These are phyloP conservation scores for Protomyces inundatus DNA, from an alignment of 1,139 yeast genomes.

Conservation along the genomic window DNA sequence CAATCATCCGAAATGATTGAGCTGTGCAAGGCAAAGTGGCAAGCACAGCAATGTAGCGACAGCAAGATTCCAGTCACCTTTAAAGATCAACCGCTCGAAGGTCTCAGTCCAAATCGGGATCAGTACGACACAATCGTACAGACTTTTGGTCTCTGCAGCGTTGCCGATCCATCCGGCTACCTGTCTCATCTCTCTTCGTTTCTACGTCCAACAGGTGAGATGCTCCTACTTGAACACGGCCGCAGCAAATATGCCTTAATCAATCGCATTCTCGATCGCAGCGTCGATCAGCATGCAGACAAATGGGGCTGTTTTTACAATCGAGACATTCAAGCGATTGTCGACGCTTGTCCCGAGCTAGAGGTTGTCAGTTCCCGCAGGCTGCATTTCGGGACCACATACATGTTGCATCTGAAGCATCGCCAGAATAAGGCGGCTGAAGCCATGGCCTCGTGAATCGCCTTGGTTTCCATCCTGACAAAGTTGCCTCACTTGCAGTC, in stretches of 20 bases:
- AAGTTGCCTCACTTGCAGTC: no score
- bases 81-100: constrained; percentile 88
- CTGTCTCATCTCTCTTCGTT: constrained; percentile 65
- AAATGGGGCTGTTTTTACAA: constrained; percentile 99
- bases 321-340: constrained; percentile 78
- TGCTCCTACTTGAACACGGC: constrained; percentile 86
- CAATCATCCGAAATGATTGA: constrained; percentile 82
- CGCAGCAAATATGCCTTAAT: constrained; percentile 73
- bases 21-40: constrained; percentile 43
- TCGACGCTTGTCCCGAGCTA: constrained; percentile 69
- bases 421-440: neutral
- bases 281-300: constrained; percentile 76
- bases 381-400: constrained; percentile 87
- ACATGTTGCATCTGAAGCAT: constrained; percentile 29
- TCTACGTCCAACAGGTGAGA: constrained; percentile 76
- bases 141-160: constrained; percentile 93
- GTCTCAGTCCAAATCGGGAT: constrained; percentile 48
- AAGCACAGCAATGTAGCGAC: constrained; percentile 38
- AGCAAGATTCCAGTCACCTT: constrained; percentile 59
- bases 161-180: constrained; percentile 83
- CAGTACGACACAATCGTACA: constrained; percentile 87
- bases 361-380: constrained; percentile 74
- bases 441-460: neutral
- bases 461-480: no score
- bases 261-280: constrained; percentile 72